Evolutionary conservation across 768 basidiomycete species (phyloP).

Genomic region (Hygrophorus pudorinus): DNA sequence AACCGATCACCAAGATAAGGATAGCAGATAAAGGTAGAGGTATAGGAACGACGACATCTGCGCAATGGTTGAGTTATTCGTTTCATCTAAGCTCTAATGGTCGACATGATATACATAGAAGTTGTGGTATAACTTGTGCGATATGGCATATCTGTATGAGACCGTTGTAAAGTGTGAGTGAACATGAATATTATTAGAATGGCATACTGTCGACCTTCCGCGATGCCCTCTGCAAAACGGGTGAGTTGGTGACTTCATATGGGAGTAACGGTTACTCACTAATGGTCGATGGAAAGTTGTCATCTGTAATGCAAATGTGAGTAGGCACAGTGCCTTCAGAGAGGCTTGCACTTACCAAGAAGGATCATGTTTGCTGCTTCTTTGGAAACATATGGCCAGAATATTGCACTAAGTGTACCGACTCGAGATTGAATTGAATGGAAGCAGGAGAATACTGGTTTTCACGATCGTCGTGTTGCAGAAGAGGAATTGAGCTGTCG

Average conservation of each 20-base stretch:
- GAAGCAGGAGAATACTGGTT: too few relatives aligned
- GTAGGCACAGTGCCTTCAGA: too few relatives aligned
- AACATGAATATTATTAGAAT: not conserved
- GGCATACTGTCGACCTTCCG: conserved; percentile 52
- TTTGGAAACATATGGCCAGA: too few relatives aligned
- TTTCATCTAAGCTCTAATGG: not conserved
- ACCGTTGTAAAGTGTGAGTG: not conserved
- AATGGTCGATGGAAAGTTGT: conserved; percentile 66
- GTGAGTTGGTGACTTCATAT: not conserved
- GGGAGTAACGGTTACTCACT: conserved; percentile 31
- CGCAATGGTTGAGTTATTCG: conserved; percentile 2
- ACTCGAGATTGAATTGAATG: too few relatives aligned
- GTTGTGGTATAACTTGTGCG: conserved; percentile 59
- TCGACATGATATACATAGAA: conserved; percentile 39
- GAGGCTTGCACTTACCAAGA: too few relatives aligned
- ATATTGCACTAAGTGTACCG: too few relatives aligned
- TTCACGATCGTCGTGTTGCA: too few relatives aligned
- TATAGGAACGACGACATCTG: conserved; percentile 59
- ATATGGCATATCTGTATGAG: conserved; percentile 42
- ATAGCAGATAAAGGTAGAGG: conserved; percentile 60
- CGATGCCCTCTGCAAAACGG: conserved; percentile 43
- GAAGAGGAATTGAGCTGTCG: too few relatives aligned
- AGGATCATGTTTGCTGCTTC: too few relatives aligned
- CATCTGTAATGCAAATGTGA: too few relatives aligned
- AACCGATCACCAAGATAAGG: conserved; percentile 61